Evolutionary conservation across 257 asterid species (phyloP).

Genomic region (Solanum etuberosum): DNA sequence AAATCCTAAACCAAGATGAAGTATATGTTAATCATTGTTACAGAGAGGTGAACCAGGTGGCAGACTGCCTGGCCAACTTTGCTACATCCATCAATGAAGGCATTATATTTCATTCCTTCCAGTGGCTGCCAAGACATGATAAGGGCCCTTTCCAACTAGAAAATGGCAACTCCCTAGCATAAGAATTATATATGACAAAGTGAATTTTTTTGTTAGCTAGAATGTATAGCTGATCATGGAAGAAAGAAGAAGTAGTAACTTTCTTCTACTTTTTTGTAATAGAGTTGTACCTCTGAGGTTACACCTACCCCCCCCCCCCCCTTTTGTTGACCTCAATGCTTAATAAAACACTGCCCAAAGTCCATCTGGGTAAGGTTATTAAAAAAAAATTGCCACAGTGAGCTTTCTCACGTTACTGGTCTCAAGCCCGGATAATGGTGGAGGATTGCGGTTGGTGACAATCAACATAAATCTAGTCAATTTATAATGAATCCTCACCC

Average conservation of each 20-base stretch:
- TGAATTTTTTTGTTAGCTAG: neutral
- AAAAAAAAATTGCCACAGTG: neutral
- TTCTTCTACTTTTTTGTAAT: neutral
- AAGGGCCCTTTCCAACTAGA: neutral
- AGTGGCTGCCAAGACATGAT: neutral
- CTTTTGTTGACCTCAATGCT: neutral
- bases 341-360: neutral
- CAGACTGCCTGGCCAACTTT: neutral
- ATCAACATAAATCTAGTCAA: neutral
- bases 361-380: neutral
- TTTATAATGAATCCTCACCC: neutral
- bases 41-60: neutral
- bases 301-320: neutral
- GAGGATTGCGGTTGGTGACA: neutral
- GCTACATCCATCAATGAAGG: neutral
- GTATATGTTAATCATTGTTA: neutral
- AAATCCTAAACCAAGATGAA: neutral
- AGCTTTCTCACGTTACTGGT: neutral
- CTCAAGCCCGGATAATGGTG: neutral
- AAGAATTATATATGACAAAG: neutral
- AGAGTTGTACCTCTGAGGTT: neutral
- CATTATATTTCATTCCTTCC: neutral
- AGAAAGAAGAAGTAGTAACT: neutral
- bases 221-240: neutral
- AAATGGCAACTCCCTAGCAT: neutral